Evolutionary conservation across 2,329 filamentous ascomycete genomes (phyloP), one percentile per base, ranked within the genome.

Genomic region (Periconia macrospinosa): DNA sequence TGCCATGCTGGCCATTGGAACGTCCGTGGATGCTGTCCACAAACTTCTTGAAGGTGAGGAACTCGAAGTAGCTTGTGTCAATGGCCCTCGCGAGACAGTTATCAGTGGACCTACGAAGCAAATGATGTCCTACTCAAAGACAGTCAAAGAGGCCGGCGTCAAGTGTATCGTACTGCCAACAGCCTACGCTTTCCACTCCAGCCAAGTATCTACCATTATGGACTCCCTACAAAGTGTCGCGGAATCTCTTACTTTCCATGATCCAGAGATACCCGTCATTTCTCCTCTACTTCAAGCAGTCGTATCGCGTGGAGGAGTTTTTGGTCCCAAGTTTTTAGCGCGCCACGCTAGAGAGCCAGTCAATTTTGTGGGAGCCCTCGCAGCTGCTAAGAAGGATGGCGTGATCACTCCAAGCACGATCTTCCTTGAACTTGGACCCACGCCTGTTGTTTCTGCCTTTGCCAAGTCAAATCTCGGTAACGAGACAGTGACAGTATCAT

Each of bases 401-500:
- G 71, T 81, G 15, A 83, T 89, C 45, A 81, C 86, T 57, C 83
- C 86, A 58, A 84, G 86, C 73, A 88, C 86, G 6, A 80, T 86
- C 30, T 91, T 85, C 83, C 76, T 92, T 52, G 89, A 92, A 69
- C 76, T 91, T 58, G 89, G 89, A 15, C 87, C 88, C 37, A 86
- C 90, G 63, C 87, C 88, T 0, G 83, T 91, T 14, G 88, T 84
- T 70, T 80, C 81, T 43, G 82, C 82, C 54, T 86, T 91, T 80
- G 81, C 90, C 59, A 88, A 87, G 76, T 81, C 83, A 15, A 84
- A 82, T 6, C 80, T 89, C 49, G 82, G 81, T 23, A 72, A 75
- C 6, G 74, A 78, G 9, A 82, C 81, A 23, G 77, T 81, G 37
- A 81, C 83, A 14, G 79, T 83, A 13, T 80, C 86, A 2, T 85